Evolutionary conservation across 495 filamentous ascomycete species (phyloP).

Genomic region (Penicillium dipodomyicola): DNA sequence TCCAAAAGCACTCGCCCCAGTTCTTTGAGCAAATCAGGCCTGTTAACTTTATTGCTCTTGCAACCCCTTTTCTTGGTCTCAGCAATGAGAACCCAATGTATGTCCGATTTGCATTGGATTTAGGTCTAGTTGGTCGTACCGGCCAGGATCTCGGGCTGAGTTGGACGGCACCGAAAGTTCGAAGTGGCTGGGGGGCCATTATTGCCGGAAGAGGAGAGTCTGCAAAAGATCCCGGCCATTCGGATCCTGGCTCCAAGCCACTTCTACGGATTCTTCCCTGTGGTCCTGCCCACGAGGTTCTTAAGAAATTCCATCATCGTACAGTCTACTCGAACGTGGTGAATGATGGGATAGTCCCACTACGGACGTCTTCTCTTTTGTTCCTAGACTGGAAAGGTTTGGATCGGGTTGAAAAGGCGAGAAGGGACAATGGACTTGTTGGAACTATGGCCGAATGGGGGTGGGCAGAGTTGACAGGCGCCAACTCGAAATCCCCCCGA

Average conservation of each 20-base stretch:
- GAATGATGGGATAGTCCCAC: slow-evolving; percentile 95
- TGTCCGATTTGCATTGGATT: slow-evolving; percentile 93
- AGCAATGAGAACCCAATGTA: slow-evolving; percentile 98
- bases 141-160: slow-evolving; percentile 93
- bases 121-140: slow-evolving; percentile 90
- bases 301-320: slow-evolving; percentile 84
- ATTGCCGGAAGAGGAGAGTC: slow-evolving; percentile 72
- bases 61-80: slow-evolving; percentile 85
- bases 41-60: slow-evolving; percentile 90
- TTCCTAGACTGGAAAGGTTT: slow-evolving; percentile 97
- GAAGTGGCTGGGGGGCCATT: slow-evolving; percentile 84
- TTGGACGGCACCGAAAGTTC: slow-evolving; percentile 83
- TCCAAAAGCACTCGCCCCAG: slow-evolving; percentile 88
- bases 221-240: slow-evolving; percentile 60
- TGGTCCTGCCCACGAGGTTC: slow-evolving; percentile 83
- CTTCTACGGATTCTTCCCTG: slow-evolving; percentile 87
- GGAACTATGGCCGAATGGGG: slow-evolving; percentile 91
- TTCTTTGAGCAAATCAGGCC: slow-evolving; percentile 89
- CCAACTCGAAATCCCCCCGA: slow-evolving; percentile 60
- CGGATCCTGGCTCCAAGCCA: slow-evolving; percentile 80
- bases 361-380: slow-evolving; percentile 92
- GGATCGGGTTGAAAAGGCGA: slow-evolving; percentile 88
- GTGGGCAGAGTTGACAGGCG: slow-evolving; percentile 89
- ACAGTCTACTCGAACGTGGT: slow-evolving; percentile 98
- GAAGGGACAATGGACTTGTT: slow-evolving; percentile 85